Conservation (phyloP, 768 basidiomycete species). For the Coprinopsis cinerea region DNA sequence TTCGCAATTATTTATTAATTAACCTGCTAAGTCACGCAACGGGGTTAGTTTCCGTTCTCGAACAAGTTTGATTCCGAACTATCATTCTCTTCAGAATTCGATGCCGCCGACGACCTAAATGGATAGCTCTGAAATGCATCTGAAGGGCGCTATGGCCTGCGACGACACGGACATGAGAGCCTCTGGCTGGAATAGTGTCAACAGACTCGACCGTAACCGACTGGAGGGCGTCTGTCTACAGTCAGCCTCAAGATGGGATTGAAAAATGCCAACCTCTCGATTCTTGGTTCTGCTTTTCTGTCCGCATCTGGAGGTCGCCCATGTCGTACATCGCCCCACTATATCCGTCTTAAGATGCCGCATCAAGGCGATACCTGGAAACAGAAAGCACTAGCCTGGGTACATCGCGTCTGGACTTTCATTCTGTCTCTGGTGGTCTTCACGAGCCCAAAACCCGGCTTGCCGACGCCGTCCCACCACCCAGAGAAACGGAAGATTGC, state of each 20-base stretch:
- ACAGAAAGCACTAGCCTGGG: not conserved
- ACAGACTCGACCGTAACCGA: not conserved
- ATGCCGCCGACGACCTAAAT: not conserved
- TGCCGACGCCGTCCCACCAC: not conserved
- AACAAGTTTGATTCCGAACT: too few relatives aligned
- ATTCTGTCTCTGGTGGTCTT: not conserved
- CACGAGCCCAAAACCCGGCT: not conserved
- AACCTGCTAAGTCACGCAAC: too few relatives aligned
- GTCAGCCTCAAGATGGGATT: not conserved
- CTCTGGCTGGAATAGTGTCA: not conserved
- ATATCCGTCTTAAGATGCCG: not conserved
- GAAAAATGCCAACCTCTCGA: not conserved
- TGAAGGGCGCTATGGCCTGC: not conserved
- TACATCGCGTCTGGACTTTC: constrained; percentile 4
- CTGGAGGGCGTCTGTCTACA: not conserved
- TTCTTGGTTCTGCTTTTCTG: not conserved
- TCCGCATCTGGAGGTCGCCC: not conserved
- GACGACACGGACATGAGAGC: not conserved
- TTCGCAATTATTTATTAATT: not conserved
- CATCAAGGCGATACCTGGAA: not conserved
- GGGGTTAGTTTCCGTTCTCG: too few relatives aligned
- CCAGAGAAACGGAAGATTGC: not conserved
- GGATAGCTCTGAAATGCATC: not conserved
- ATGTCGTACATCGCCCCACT: not conserved
- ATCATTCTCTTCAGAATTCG: not conserved